Evolutionary conservation across 805 yeast genomes (phyloP).

Genomic region (Pichia heedii): DNA sequence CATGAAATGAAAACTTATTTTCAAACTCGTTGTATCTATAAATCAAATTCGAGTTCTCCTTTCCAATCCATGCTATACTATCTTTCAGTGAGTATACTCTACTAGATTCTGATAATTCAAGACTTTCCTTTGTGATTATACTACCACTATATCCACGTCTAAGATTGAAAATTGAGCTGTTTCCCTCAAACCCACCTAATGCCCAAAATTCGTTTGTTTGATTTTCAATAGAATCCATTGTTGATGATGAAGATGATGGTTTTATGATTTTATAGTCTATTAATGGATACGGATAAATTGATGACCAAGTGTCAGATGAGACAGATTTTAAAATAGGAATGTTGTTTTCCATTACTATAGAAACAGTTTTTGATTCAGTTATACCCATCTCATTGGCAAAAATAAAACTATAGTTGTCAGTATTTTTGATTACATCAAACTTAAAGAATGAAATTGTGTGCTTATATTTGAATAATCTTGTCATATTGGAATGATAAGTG

Average conservation of each 20-base stretch:
- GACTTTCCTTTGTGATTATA: background rate
- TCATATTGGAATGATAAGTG: conserved; percentile 10
- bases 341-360: conserved; percentile 11
- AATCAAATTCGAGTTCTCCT: background rate
- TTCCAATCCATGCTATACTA: background rate
- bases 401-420: conserved; percentile 12
- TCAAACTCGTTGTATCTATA: background rate
- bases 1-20: background rate
- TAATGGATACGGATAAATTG: conserved; percentile 20
- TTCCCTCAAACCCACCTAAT: conserved; percentile 18
- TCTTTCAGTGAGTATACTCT: background rate
- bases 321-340: conserved; percentile 13
- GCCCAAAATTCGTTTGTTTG: conserved; percentile 25
- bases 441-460: conserved; percentile 17
- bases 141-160: conserved; percentile 15
- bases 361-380: conserved; percentile 16
- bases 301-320: conserved; percentile 14
- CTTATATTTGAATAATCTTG: conserved; percentile 17
- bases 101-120: background rate
- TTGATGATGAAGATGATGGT: conserved; percentile 6
- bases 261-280: conserved; percentile 18
- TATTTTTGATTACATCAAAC: conserved; percentile 14
- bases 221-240: conserved; percentile 13
- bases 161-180: conserved; percentile 20
- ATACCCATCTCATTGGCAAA: conserved; percentile 21